Conservation (phyloP, 225 moss, liverwort and hornwort genomes). For the Polytrichum formosum region DNA sequence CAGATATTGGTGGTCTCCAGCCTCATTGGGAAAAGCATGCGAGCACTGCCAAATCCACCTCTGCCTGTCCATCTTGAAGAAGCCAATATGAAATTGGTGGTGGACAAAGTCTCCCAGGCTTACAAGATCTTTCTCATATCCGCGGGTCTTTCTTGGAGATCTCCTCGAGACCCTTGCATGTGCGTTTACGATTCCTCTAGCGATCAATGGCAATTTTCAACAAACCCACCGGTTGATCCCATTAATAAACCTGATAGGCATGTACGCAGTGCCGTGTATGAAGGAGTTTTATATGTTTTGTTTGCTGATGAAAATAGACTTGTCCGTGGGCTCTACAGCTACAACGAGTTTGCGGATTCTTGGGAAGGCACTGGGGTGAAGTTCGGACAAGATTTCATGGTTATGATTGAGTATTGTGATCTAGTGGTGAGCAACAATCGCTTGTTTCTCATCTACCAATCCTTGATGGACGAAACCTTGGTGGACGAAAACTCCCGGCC, state of each 20-base stretch:
- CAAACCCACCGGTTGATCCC: neutral
- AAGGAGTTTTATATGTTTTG: conserved; percentile 19
- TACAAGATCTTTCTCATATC: conserved; percentile 21
- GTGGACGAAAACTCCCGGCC: no score
- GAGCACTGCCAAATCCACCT: conserved; percentile 24
- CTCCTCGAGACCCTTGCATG: neutral
- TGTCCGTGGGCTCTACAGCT: conserved; percentile 10
- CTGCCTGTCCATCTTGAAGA: conserved; percentile 5
- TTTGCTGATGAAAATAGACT: neutral
- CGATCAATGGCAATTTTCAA: neutral
- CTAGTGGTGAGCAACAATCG: neutral
- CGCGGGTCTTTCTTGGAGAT: neutral
- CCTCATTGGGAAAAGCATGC: conserved; percentile 4
- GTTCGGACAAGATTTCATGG: conserved; percentile 5
- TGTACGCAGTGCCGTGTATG: conserved; percentile 8
- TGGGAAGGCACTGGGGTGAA: no score
- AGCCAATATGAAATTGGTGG: conserved; percentile 16
- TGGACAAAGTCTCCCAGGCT: conserved; percentile 7
- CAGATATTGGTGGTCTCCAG: conserved; percentile 20
- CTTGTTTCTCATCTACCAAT: no score
- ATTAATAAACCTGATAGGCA: neutral
- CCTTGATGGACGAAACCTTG: no score
- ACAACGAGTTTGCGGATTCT: no score
- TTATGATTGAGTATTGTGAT: neutral
- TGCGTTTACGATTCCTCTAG: neutral